Conservation (phyloP, 352 stramenopile species). For the Globisporangium solare region DNA sequence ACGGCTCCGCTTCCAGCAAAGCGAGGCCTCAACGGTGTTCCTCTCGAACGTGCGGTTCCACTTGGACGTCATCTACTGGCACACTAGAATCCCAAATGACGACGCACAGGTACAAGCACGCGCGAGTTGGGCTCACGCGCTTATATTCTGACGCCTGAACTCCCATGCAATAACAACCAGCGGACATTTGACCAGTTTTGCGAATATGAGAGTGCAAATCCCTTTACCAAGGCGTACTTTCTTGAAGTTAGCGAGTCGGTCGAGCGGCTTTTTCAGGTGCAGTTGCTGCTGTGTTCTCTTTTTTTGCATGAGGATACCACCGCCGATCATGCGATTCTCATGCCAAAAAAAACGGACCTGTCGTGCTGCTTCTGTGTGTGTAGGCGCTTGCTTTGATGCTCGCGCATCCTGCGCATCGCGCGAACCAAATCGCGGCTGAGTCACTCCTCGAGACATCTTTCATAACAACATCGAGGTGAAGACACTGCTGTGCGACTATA, state of each 20-base stretch:
- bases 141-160: neutral
- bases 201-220: constrained; percentile 37
- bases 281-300: constrained; percentile 14
- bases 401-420: constrained; percentile 44
- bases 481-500: neutral
- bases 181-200: constrained; percentile 42
- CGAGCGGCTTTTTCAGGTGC: constrained; percentile 55
- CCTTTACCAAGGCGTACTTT: constrained; percentile 44
- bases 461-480: neutral
- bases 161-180: constrained; percentile 4
- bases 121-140: neutral
- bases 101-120: constrained; percentile 23
- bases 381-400: constrained; percentile 39
- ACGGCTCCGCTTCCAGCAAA: constrained; percentile 9
- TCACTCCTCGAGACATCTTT: constrained; percentile 27
- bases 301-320: neutral
- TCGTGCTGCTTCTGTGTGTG: neutral
- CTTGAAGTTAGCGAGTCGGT: constrained; percentile 38
- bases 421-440: constrained; percentile 40
- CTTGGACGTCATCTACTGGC: constrained; percentile 49
- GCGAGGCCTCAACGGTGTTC: constrained; percentile 19
- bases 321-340: neutral
- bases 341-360: neutral
- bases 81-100: constrained; percentile 26
- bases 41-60: constrained; percentile 24